A percentile compares a stretch with the other conserved stretches of the same genome.
Conservation (phyloP, 1,284 basidiomycete species). For the Heterobasidion occidentale region DNA sequence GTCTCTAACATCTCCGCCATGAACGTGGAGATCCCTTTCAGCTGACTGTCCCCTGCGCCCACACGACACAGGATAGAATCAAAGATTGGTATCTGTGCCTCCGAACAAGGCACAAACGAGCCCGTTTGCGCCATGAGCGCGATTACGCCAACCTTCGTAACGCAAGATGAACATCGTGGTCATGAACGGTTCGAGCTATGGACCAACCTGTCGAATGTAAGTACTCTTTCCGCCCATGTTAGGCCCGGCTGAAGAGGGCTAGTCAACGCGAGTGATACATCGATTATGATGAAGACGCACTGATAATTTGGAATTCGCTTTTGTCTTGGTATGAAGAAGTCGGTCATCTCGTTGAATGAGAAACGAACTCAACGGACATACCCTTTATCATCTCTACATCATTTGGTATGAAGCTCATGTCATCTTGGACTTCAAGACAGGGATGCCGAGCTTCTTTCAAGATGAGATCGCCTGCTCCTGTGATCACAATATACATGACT, state of each 20-base stretch:
- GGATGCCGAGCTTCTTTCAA: conserved; percentile 88
- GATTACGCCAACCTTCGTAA: conserved; percentile 75
- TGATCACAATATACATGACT: conserved; percentile 1
- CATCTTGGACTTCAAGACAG: conserved; percentile 95
- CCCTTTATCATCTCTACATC: conserved; percentile 87
- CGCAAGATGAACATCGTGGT: conserved; percentile 5
- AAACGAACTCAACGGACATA: conserved; percentile 16
- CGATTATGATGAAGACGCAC: conserved; percentile 28
- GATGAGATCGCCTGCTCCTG: conserved; percentile 73
- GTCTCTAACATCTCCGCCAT: conserved; percentile 99
- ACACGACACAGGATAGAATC: conserved; percentile 96
- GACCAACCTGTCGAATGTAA: conserved; percentile 74
- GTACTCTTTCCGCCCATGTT: conserved; percentile 97
- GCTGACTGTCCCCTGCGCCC: conserved; percentile 94
- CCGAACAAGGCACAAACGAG: conserved; percentile 88
- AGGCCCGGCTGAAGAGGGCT: conserved; percentile 64
- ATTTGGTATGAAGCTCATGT: conserved; percentile 92
- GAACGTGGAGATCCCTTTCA: conserved; percentile 97
- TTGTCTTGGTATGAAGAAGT: conserved; percentile 32
- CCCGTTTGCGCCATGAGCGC: conserved; percentile 94
- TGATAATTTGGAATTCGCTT: conserved; percentile 86
- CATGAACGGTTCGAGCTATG: background rate
- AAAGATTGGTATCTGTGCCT: conserved; percentile 86
- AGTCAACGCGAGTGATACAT: conserved; percentile 3
- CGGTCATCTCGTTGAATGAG: background rate